phyloP scores from a whole-genome alignment of 345 rosid species.

The Lenwebbia sp. region DNA sequence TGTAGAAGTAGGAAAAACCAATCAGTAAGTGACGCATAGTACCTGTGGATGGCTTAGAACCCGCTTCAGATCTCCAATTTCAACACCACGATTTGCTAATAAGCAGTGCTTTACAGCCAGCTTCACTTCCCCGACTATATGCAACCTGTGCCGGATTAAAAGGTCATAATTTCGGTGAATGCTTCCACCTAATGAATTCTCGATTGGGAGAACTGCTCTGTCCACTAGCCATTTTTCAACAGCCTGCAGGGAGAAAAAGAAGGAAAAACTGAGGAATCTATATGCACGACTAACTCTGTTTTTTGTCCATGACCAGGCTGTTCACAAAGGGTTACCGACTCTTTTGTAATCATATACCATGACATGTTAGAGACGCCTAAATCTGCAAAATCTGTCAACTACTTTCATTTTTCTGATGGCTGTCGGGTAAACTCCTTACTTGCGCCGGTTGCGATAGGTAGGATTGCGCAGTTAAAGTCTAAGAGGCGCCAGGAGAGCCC shows the following conservation, averaged over 20 bases:
- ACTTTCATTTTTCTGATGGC: neutral
- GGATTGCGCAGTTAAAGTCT: neutral
- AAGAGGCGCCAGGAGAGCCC: neutral
- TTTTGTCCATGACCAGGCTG: neutral
- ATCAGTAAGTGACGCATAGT: neutral
- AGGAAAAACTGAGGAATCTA: neutral
- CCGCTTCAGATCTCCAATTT: slow-evolving; percentile 64
- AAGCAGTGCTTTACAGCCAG: slow-evolving; percentile 88
- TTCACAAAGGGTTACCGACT: neutral
- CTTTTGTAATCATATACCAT: neutral
- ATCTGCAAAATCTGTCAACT: neutral
- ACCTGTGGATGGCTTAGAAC: slow-evolving; percentile 99
- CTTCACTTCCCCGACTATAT: slow-evolving; percentile 96
- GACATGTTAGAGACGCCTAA: neutral
- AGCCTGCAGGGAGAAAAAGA: slow-evolving; percentile 29
- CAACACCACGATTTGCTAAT: slow-evolving; percentile 79
- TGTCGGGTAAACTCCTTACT: neutral
- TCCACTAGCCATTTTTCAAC: slow-evolving; percentile 92
- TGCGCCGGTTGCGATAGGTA: neutral
- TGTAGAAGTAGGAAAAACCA: neutral
- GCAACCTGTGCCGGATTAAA: slow-evolving; percentile 80
- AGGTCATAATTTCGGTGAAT: slow-evolving; percentile 96
- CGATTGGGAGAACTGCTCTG: slow-evolving; percentile 91
- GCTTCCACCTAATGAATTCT: slow-evolving; percentile 98
- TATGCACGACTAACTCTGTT: neutral